A percentile compares a stretch with the other conserved stretches of the same genome.
These are phyloP conservation scores for Exophiala lecanii-corni DNA, from an alignment of 2,329 filamentous ascomycete genomes.

Conservation along the genomic window DNA sequence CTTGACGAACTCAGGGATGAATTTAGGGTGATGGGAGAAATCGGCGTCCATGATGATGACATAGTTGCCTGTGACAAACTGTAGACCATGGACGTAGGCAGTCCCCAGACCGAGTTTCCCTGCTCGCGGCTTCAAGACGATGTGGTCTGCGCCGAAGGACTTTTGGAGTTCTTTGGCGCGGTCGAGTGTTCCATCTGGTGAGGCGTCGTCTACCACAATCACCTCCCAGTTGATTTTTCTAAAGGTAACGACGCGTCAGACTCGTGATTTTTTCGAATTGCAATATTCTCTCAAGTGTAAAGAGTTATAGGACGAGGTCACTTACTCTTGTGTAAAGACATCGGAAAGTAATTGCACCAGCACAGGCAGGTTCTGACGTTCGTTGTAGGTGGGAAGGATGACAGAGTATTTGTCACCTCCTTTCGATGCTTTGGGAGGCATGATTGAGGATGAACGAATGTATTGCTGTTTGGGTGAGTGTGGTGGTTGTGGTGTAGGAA, in stretches of 20 bases:
- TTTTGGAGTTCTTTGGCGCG: slow-evolving; percentile 86
- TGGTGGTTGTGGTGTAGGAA: slow-evolving; percentile 2
- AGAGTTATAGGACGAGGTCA: no score
- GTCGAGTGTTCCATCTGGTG: slow-evolving; percentile 88
- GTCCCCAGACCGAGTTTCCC: slow-evolving; percentile 97
- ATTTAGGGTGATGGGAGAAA: slow-evolving; percentile 98
- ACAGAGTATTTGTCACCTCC: slow-evolving; percentile 82
- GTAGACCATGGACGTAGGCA: slow-evolving; percentile 89
- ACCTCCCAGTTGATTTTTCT: slow-evolving; percentile 96
- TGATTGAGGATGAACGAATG: slow-evolving; percentile 30
- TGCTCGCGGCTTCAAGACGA: slow-evolving; percentile 79
- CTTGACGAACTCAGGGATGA: slow-evolving; percentile 90
- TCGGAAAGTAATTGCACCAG: slow-evolving; percentile 90
- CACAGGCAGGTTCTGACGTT: slow-evolving; percentile 94
- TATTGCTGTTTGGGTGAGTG: no score
- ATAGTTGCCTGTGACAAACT: slow-evolving; percentile 86
- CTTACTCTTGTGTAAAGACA: slow-evolving; percentile 84
- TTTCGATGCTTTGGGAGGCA: slow-evolving; percentile 27
- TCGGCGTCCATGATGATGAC: slow-evolving; percentile 99
- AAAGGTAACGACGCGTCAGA: no score
- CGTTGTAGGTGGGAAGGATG: slow-evolving; percentile 97
- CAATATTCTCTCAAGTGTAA: no score
- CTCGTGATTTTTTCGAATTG: no score
- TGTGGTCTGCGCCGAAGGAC: slow-evolving; percentile 69
- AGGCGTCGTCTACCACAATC: slow-evolving; percentile 97